A percentile compares a stretch with the other conserved stretches of the same genome.
Conservation (phyloP, 164 flowering plant species). For the Macadamia integrifolia region DNA sequence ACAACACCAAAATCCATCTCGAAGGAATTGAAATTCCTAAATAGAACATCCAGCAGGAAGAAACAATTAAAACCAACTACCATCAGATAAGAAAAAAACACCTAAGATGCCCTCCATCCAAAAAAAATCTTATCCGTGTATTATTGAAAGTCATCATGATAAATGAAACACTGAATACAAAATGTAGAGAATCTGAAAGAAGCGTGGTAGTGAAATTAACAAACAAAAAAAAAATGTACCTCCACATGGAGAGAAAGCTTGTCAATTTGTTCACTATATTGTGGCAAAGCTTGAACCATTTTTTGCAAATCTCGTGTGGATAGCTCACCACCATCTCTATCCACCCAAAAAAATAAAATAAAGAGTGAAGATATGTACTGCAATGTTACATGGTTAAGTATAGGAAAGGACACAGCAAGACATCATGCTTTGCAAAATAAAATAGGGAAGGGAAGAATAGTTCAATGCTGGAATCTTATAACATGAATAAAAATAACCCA, state of each 20-base stretch:
- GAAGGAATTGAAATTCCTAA: no score
- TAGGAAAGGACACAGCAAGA: no score
- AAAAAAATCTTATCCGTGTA: not conserved
- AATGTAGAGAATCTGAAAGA: not conserved
- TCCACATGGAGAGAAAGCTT: slow-evolving; percentile 97
- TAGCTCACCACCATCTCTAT: slow-evolving; percentile 76
- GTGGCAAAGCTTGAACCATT: slow-evolving; percentile 99
- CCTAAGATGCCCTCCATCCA: no score
- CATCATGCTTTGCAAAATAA: no score
- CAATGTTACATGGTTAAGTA: no score
- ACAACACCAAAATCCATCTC: no score
- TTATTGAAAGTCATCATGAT: not conserved
- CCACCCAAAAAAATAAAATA: not conserved
- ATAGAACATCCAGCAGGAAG: not conserved
- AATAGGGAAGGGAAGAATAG: no score
- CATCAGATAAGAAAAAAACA: not conserved
- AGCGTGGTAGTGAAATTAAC: not conserved
- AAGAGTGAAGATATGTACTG: no score
- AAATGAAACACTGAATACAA: not conserved
- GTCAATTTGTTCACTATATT: slow-evolving; percentile 92
- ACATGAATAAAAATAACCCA: no score
- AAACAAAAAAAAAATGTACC: slow-evolving; percentile 44
- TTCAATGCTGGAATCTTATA: no score
- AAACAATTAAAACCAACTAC: not conserved
- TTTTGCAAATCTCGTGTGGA: slow-evolving; percentile 95